These are phyloP conservation scores for Gnomoniopsis sp. DNA, from an alignment of 2,329 filamentous ascomycete genomes.

Conservation along the genomic window DNA sequence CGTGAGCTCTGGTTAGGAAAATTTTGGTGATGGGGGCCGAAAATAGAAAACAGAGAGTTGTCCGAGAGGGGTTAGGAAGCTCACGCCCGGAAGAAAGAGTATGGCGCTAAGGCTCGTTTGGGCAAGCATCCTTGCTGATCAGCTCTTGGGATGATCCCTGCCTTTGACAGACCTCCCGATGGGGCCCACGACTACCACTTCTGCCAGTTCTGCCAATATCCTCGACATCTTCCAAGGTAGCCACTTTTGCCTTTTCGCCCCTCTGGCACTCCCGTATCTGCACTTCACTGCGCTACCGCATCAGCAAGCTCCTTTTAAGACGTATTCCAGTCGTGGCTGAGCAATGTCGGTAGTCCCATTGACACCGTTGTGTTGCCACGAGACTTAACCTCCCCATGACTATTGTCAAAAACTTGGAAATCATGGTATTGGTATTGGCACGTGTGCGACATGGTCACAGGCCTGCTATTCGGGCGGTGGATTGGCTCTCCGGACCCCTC, in stretches of 20 bases:
- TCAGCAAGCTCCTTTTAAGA: not conserved
- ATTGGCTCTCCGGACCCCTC: not conserved
- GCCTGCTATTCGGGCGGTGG: not conserved
- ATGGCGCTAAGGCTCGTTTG: too few relatives aligned
- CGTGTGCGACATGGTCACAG: not conserved
- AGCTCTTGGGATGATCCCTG: not conserved
- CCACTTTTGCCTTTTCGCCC: not conserved
- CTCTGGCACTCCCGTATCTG: not conserved
- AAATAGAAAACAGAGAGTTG: not conserved
- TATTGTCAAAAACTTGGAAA: not conserved
- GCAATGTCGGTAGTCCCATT: not conserved
- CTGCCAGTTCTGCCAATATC: not conserved
- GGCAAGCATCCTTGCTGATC: not conserved
- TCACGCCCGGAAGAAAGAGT: not conserved
- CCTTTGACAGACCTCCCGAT: not conserved
- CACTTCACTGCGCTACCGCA: not conserved
- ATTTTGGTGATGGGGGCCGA: not conserved
- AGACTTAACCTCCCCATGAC: not conserved
- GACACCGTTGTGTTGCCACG: not conserved
- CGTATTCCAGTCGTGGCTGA: not conserved
- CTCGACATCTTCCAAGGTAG: not conserved
- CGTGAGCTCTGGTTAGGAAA: not conserved
- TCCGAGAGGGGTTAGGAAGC: not conserved
- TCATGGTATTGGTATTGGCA: not conserved
- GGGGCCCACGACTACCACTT: not conserved